Base-by-base conservation (phyloP, 108 stramenopile genomes). In the Skeletonema costatum region DNA sequence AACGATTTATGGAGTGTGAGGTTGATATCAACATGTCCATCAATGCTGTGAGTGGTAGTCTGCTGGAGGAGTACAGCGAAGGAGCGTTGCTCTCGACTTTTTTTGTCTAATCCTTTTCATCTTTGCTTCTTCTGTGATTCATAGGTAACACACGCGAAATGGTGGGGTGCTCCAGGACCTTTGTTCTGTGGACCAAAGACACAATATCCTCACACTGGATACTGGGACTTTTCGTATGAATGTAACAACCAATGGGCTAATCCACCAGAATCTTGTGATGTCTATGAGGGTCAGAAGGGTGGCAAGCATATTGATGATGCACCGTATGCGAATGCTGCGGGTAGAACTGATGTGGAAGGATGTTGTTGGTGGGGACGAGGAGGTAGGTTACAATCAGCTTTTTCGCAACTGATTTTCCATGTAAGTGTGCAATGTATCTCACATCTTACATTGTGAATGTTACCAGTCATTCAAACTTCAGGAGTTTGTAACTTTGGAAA, bases 401-500 rank as follows among this genome's bases (percentile, higher is more conserved):
- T 6, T 5, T 4, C 5, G 12, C 39, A 12, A 2, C 10, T n/a
- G n/a, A n/a, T n/a, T n/a, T n/a, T n/a, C n/a, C n/a, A n/a, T n/a
- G n/a, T n/a, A n/a, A n/a, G n/a, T n/a, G n/a, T 16, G 2, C 16
- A 41, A 46, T 46, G 39, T 1, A 46, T 46, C 44, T 46, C 16
- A 46, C 44, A 14, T 4, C 16, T n/a, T n/a, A n/a, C 2, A 46
- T 16, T 16, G 44, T 46, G 44, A n/a, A 46, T 46, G 16, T 0
- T n/a, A 0, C 16, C 16, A 46, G 53, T 56, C 19, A 56, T 56
- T 56, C 85, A 86, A 60, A 86, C 85, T 8, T 73, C 77, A 7
- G 81, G 77, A 21, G 44, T 78, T 12, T 78, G 81, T 59, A 87
- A 87, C 50, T 77, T 87, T 51, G 86, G 86, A 13, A 87, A 87